Conservation (phyloP, 2,329 filamentous ascomycete genomes). For the Tolypocladium amazonense region DNA sequence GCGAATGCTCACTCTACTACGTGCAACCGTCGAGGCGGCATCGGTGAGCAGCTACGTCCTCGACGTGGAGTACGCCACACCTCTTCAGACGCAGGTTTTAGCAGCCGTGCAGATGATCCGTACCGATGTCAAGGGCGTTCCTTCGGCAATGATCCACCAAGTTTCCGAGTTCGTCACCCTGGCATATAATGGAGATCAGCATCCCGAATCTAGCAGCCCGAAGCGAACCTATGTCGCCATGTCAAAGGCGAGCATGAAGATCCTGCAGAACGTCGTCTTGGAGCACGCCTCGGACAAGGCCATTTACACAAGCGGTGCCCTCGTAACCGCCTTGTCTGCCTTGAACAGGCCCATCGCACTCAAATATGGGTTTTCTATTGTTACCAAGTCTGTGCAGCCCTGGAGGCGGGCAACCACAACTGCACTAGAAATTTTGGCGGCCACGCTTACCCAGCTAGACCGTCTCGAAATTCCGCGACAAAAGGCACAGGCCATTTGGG, state of each 20-base stretch:
- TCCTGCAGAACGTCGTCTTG: slow-evolving; percentile 51
- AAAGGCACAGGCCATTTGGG: slow-evolving; percentile 55
- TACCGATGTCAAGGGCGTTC: slow-evolving; percentile 52
- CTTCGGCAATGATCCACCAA: slow-evolving; percentile 57
- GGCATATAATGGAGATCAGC: slow-evolving; percentile 43
- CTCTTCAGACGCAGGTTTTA: slow-evolving; percentile 60
- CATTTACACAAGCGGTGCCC: slow-evolving; percentile 58
- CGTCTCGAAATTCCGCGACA: slow-evolving; percentile 32
- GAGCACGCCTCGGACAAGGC: slow-evolving; percentile 51
- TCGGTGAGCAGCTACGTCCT: slow-evolving; percentile 56
- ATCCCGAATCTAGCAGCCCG: slow-evolving; percentile 20
- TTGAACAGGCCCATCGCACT: slow-evolving; percentile 60
- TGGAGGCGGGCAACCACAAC: slow-evolving; percentile 76
- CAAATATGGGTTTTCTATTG: slow-evolving; percentile 70
- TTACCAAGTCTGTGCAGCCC: slow-evolving; percentile 58
- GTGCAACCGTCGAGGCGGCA: slow-evolving; percentile 60
- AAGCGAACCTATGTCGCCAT: slow-evolving; percentile 82
- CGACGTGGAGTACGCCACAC: slow-evolving; percentile 64
- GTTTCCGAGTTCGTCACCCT: slow-evolving; percentile 62
- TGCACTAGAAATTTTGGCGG: slow-evolving; percentile 55
- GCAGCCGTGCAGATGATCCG: slow-evolving; percentile 57
- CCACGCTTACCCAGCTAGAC: slow-evolving; percentile 51
- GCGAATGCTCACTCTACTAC: slow-evolving; percentile 61
- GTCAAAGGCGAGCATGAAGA: slow-evolving; percentile 68
- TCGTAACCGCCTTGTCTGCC: slow-evolving; percentile 54